Base-by-base conservation (phyloP, 1,139 yeast species). In the Blastobotrys petasosporus region DNA sequence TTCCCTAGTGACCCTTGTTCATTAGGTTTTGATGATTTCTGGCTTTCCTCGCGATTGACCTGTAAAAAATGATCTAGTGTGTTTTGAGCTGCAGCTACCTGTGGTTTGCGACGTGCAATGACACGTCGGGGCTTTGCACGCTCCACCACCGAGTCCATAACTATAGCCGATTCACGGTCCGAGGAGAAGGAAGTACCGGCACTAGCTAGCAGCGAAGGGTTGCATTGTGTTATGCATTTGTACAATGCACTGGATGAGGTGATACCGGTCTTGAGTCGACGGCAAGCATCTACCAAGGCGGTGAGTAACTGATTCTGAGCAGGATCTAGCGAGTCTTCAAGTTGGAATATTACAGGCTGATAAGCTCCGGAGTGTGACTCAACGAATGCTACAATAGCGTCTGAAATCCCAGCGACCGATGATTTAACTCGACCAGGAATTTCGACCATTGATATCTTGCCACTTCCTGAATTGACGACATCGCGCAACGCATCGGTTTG, bases 381-480 rank as follows among this genome's bases (percentile, higher is more conserved):
- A 9, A 44, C 45, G 35, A 44, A 42, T 10, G 42, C 29, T 10
- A 45, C 48, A n/a, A 49, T 39, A 33, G 45, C 41, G 30, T 44
- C 37, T 3, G 31, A 31, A 29, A 16, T 36, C 20, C 37, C 40
- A 23, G 15, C 25, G 25, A 41, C 45, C 4, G 44, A 29, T n/a
- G 47, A 31, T 11, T 23, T 15, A 3, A 35, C n/a, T 2, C 42
- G 20, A 20, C 40, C 33, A 1, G 13, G 11, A 17, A 41, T n/a
- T 20, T 31, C 40, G 11, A 32, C 25, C 25, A 17, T 15, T 4
- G n/a, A 32, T 20, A 43, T 20, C 15, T 49, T 45, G 3, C 60
- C 65, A 2, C 56, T 57, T 1, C 57, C 62, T n/a, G 56, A 49
- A 12, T 49, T 45, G 10, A 62, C 49, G 1, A 54, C 47, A 0